Base-by-base conservation (phyloP, 306 rosid genomes). In the Gynostemma pentaphyllum region DNA sequence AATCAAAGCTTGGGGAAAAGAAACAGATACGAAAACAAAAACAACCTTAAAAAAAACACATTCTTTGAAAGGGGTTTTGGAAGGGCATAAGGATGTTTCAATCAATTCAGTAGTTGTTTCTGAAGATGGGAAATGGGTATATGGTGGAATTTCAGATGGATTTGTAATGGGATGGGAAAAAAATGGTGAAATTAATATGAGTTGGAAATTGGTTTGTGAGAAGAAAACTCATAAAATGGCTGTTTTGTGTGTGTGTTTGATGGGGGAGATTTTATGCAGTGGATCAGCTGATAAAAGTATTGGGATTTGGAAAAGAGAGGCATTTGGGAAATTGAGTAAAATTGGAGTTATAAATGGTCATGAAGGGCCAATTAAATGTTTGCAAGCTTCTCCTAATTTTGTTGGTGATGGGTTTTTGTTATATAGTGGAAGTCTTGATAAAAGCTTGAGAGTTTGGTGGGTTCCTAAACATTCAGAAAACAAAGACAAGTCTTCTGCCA, bases 371-470 rank as follows among this genome's bases (percentile, higher is more conserved):
- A 89, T 92, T 21, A 92, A 86, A 74, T 88, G 98, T 53, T 79
- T 92, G 78, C 96, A 92, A 63, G 94, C 81, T 2, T 83, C 85
- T 6, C 62, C 78, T 14, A 73, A 57, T 66, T 76, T 74, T 64
- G 75, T 88, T 70, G 95, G 90, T 4, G 85, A 74, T 9, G 98
- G 98, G 0, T 83, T 92, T 68, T 74, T 92, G 74, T 67, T 92
- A 14, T 92, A 92, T 5, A 92, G 96, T 76, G 98, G 98, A 51
- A 80, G 97, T 64, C 89, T 92, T 70, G 98, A 92, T 22, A 88
- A 64, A 73, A 92, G 87, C 72, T 76, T 92, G 41, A 86, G 98
- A 54, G 96, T 82, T 74, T 92, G 98, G 98, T 92, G 98, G 98
- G 98, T 92, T 79, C 75, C 96, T 5, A 18, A 34, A 11, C 11